These are phyloP conservation scores for Geranium rotundifolium DNA, from an alignment of 345 rosid species.

Conservation along the genomic window DNA sequence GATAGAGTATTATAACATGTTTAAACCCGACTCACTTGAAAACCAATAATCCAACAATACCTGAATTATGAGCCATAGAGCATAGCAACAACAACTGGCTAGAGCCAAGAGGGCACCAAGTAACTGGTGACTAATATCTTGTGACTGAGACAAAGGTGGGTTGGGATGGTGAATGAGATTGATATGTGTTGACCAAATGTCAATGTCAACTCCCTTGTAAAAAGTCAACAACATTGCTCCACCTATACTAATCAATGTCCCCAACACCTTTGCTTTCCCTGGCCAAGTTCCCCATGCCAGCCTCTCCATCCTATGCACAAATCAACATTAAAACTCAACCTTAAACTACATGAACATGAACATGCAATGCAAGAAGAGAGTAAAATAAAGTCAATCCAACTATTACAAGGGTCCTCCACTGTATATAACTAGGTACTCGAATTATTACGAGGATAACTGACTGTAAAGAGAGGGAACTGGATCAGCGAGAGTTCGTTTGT, in stretches of 20 bases:
- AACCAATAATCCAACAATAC: constrained; percentile 7
- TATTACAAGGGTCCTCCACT: too few relatives aligned
- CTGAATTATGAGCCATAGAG: constrained; percentile 37
- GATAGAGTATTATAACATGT: too few relatives aligned
- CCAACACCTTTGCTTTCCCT: constrained; percentile 40
- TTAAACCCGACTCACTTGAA: too few relatives aligned
- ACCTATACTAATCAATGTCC: constrained; percentile 36
- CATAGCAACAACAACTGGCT: constrained; percentile 17
- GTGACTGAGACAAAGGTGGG: constrained; percentile 2
- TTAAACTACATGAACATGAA: too few relatives aligned
- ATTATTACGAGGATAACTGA: too few relatives aligned
- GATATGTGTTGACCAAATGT: constrained; percentile 19
- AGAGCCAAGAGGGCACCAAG: constrained; percentile 24
- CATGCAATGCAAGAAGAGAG: neutral
- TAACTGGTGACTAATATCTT: neutral
- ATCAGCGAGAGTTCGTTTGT: too few relatives aligned
- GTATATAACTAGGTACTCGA: too few relatives aligned
- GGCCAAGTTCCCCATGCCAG: constrained; percentile 15
- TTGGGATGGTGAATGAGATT: constrained; percentile 12
- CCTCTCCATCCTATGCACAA: constrained; percentile 33
- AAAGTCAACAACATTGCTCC: constrained; percentile 54
- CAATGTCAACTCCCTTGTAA: constrained; percentile 35
- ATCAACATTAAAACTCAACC: neutral
- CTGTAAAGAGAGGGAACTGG: too few relatives aligned
- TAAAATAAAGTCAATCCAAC: neutral